Base-by-base conservation (phyloP, 2,329 filamentous ascomycete genomes). In the Chalaropsis thielavioides region DNA sequence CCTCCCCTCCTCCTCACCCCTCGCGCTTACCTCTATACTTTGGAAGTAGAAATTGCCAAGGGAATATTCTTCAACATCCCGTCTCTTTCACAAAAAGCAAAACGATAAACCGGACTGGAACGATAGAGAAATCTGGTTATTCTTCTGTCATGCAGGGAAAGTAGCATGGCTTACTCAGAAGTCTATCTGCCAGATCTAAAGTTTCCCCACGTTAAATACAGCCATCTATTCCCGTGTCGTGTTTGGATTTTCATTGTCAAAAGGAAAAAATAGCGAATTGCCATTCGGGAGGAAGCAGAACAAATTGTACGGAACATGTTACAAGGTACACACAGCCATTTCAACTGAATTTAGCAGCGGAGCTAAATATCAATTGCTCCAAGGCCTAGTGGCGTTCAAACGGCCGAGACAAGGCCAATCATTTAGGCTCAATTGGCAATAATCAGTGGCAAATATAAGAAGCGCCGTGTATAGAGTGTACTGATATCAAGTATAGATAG, bases 371-470 rank as follows among this genome's bases (percentile, higher is more conserved):
- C 10, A 22, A 51, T 8, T 24, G 24, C 24, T 15, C 46, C 43
- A 46, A n/a, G 17, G 4, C 7, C 31, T 58, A 13, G 51, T 58
- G 27, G 51, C 51, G 51, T 11, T 58, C 51, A 35, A 58, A 31
- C 31, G 51, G 51, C 51, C 51, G 51, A 58, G 51, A 58, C 51
- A 58, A 35, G 35, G 51, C 51, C 51, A 58, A 58, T 35, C 43
- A 31, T 35, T 58, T 58, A 10, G 51, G 51, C 51, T 58, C 51
- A 58, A 38, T 58, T 58, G 19, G n/a, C 22, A 58, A 58, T 38
- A 58, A 22, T 10, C 15, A 7, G 51, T 58, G 51, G 51, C 51
- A 35, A 58, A 58, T 35, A 1, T 15, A 31, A 8, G 10, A 15
- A 31, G 27, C 17, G 3, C 11, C 8, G 35, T 38, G 35, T 38